Percentiles rank a stretch among this genome's conserved stretches.
Conservation (phyloP, 257 asterid species). For the Nicotiana paniculata region DNA sequence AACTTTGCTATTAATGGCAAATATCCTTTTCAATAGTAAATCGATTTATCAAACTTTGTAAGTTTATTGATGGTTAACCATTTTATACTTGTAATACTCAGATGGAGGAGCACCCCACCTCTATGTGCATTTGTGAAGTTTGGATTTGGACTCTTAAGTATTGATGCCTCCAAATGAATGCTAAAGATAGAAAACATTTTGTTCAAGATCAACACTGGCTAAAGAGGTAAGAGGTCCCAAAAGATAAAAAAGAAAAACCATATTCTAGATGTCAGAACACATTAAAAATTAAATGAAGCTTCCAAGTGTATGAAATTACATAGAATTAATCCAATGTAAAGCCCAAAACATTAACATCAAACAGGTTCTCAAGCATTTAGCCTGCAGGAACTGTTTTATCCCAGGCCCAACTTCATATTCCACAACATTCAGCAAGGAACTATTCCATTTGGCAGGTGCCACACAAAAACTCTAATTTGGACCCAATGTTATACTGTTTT, state of each 20-base stretch:
- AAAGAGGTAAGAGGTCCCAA: not conserved
- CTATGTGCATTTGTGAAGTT: not conserved
- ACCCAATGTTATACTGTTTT: not conserved
- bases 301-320: not conserved
- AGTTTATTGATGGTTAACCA: no score
- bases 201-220: not conserved
- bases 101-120: not conserved
- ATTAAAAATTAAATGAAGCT: not conserved
- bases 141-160: constrained; percentile 3
- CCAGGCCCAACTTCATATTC: not conserved
- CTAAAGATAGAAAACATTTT: not conserved
- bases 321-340: not conserved
- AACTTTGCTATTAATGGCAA: no score
- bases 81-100: no score
- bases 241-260: not conserved
- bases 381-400: not conserved
- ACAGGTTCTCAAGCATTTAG: not conserved
- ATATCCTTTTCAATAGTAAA: no score
- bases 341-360: not conserved
- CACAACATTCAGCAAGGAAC: not conserved
- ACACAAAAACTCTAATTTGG: not conserved
- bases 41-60: no score
- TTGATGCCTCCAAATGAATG: not conserved
- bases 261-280: not conserved
- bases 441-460: not conserved